Conservation (phyloP, 148 eudicot genomes). For the Vaccinium vitisidaea region DNA sequence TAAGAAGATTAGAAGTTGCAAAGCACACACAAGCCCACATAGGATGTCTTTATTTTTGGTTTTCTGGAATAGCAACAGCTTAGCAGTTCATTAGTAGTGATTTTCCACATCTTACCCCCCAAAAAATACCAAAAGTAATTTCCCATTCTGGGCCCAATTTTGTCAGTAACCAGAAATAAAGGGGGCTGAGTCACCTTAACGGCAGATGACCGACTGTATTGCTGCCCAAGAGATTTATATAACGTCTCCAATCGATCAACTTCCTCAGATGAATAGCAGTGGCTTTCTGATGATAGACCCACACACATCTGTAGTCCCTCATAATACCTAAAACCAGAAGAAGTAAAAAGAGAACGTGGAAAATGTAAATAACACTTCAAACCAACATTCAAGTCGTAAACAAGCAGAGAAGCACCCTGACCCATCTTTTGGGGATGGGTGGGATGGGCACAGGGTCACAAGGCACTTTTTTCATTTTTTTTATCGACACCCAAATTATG, state of each 20-base stretch:
- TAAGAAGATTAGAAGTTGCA: background rate
- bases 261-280: conserved; percentile 62
- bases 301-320: conserved; percentile 93
- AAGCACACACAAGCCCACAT: background rate
- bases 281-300: conserved; percentile 61
- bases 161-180: background rate
- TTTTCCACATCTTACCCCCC: background rate
- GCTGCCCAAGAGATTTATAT: conserved; percentile 72
- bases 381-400: conserved; percentile 4
- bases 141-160: background rate
- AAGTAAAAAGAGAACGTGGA: background rate
- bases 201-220: conserved; percentile 84
- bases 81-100: background rate
- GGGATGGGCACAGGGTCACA: background rate
- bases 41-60: background rate
- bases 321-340: conserved; percentile 57
- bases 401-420: background rate
- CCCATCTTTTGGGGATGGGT: background rate
- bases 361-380: background rate
- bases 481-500: background rate
- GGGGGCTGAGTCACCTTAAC: conserved; percentile 61
- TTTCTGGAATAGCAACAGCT: conserved; percentile 2
- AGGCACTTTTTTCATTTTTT: background rate
- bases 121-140: too few relatives aligned
- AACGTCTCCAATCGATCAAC: conserved; percentile 67